Conservation (phyloP, 2,329 filamentous ascomycete species). For the Claviceps sp. region DNA sequence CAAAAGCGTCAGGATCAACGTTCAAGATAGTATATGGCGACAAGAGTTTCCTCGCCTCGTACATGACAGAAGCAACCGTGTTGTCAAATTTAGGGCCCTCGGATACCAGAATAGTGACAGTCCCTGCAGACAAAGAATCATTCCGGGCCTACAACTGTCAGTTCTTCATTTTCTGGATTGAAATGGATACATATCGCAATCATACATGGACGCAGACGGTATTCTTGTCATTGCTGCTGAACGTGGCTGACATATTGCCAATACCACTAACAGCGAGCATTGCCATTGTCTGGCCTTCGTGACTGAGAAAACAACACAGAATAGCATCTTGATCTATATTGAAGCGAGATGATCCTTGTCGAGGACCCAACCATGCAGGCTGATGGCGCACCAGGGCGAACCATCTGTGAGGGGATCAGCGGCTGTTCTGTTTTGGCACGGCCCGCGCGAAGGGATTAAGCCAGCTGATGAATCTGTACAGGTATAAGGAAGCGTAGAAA, state of each 20-base stretch:
- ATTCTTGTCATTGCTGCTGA: conserved; percentile 52
- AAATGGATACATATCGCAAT: neutral
- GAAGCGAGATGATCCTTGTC: conserved; percentile 60
- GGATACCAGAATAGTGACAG: conserved; percentile 53
- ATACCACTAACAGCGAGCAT: conserved; percentile 67
- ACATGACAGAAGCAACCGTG: conserved; percentile 70
- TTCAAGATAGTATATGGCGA: conserved; percentile 27
- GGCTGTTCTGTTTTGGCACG: neutral
- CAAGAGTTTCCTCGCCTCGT: conserved; percentile 57
- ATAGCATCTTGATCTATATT: conserved; percentile 64
- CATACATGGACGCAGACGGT: conserved; percentile 54
- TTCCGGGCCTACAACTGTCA: conserved; percentile 40
- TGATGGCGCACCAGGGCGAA: conserved; percentile 70
- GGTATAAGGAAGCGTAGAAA: neutral
- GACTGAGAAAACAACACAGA: conserved; percentile 62
- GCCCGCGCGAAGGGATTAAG: neutral
- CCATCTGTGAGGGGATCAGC: conserved; percentile 40
- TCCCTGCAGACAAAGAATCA: conserved; percentile 44
- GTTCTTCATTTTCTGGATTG: conserved; percentile 5
- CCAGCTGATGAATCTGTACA: neutral
- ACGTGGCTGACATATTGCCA: conserved; percentile 53
- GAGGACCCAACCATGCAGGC: conserved; percentile 77
- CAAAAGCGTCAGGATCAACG: conserved; percentile 32
- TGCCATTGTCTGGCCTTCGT: conserved; percentile 60
- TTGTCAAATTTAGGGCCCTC: conserved; percentile 60